Percentiles rank a stretch among this genome's conserved stretches.
Conservation (phyloP, 2,329 filamentous ascomycete genomes). For the Fusarium newnesense region DNA sequence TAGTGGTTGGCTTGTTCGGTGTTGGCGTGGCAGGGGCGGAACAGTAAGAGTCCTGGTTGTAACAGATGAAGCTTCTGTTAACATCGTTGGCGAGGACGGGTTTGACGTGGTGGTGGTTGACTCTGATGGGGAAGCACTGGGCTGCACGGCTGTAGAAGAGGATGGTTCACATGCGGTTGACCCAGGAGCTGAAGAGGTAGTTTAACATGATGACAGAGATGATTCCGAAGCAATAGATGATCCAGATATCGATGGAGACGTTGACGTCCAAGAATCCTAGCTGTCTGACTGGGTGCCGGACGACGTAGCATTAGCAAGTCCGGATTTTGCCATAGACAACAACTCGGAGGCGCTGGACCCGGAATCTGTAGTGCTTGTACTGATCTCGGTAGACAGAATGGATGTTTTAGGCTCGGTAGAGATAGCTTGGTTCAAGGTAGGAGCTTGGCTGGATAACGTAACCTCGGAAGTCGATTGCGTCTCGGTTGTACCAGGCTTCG, state of each 20-base stretch:
- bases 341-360: too few relatives aligned
- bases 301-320: too few relatives aligned
- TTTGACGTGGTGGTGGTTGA: not conserved
- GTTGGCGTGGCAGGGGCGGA: not conserved
- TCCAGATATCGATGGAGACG: not conserved
- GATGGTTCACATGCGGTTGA: too few relatives aligned
- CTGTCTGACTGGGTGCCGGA: not conserved
- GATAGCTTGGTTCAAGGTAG: not conserved
- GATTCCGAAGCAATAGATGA: not conserved
- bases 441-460: not conserved
- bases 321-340: not conserved
- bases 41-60: not conserved
- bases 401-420: not conserved
- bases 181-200: not conserved
- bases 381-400: not conserved
- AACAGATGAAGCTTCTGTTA: not conserved
- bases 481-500: not conserved
- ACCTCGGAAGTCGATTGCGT: not conserved
- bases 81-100: fast-evolving
- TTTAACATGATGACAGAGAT: not conserved
- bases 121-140: not conserved
- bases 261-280: not conserved
- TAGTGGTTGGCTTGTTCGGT: not conserved
- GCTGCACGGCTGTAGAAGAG: not conserved
- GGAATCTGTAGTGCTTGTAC: not conserved